Evolutionary conservation across 2,329 filamentous ascomycete species (phyloP), one percentile per base, ranked within the genome.

Genomic region (Septoria linicola): DNA sequence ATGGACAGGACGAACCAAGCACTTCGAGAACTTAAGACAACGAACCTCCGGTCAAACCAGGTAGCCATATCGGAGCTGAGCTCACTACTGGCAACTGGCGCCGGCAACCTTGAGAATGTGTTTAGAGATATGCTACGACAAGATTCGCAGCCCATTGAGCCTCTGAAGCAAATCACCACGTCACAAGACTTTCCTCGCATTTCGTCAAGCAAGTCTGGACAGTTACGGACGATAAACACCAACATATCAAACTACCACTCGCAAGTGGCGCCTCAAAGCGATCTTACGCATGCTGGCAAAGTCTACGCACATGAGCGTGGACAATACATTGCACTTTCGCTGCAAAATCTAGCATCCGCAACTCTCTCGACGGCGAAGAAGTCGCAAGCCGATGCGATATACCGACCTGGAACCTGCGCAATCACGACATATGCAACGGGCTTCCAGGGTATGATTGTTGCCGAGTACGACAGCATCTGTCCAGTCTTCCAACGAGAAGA

Each of bases 21-120:
- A n/a, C 78, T 96, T 49, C 73, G 77, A 54, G 88, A 95, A 56
- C 85, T 99, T 73, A 88, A 87, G 67, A 80, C 87, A 2, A 92
- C 92, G n/a, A 96, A 96, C 61, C 75, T 99, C 44, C 84, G 89
- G 50, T 88, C 91, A 8, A 97, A 96, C 54, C 91, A 97, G 68
- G 85, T 91, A 68, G 90, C 90, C 2, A 88, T 93, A 50, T 75
- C 82, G 37, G 90, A 96, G 54, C 80, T 96, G 48, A 85, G 82
- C 47, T 80, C 83, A 8, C 77, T 99, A 30, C 76, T 96, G 53
- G 87, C 85, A 63, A 81, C 83, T 3, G 93, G 90, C 19, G 90
- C 87, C 59, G 81, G 82, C 10, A 89, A 95, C 67, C 77, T 99
- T 25, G 90, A 97, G 70, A 83, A 83, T 49, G 80, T 92, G 48